Conservation (phyloP, 805 yeast species). For the Isabelozyma rhagii region DNA sequence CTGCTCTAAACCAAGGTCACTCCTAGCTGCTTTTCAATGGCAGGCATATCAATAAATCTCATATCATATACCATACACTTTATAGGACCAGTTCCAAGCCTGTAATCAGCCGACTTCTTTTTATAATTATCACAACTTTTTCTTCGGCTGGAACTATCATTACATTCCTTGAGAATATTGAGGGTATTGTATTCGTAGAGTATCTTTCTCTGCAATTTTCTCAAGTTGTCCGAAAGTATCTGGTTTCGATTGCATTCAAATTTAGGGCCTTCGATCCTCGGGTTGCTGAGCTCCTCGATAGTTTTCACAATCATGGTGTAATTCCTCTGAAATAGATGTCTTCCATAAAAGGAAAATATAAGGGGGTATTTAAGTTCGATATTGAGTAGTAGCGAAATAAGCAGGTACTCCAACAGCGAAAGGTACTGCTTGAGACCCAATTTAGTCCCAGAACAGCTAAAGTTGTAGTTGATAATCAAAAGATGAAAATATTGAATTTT, state of each 20-base stretch:
- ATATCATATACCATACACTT: background rate
- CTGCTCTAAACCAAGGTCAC: no score
- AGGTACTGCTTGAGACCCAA: conserved; percentile 4
- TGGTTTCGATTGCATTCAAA: background rate
- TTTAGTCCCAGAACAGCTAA: conserved; percentile 1
- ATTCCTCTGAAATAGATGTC: conserved; percentile 19
- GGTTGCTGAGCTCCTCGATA: background rate
- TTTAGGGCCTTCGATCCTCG: background rate
- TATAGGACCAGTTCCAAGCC: background rate
- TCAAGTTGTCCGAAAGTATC: conserved; percentile 2
- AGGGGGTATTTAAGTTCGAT: conserved; percentile 27
- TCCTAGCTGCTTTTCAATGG: conserved; percentile 46
- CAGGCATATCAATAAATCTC: conserved; percentile 49
- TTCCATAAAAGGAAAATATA: conserved; percentile 27
- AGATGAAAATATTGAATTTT: conserved; percentile 1
- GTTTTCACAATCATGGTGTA: conserved; percentile 10
- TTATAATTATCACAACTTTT: background rate
- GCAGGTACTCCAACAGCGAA: conserved; percentile 17
- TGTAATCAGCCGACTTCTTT: background rate
- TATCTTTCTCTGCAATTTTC: conserved; percentile 11
- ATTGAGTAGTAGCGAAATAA: conserved; percentile 20
- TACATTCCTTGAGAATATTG: conserved; percentile 2
- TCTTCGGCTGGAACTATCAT: background rate
- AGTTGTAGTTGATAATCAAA: conserved; percentile 5
- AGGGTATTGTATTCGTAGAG: conserved; percentile 16